These are phyloP conservation scores for Zygoascus biomembranicola DNA, from an alignment of 805 yeast species.

Conservation along the genomic window DNA sequence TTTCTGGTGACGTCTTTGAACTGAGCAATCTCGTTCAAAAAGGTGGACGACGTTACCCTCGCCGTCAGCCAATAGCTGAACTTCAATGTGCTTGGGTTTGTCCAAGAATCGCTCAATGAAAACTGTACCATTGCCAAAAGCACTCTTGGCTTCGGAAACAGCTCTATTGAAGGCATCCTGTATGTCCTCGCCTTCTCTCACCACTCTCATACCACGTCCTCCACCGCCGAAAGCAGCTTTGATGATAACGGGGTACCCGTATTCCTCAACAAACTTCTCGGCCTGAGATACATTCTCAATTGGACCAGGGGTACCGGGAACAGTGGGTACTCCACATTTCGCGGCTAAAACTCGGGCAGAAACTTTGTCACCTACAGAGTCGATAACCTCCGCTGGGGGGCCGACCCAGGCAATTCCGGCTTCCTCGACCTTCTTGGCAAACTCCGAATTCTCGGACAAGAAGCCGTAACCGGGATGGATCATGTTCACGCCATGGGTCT, in stretches of 20 bases:
- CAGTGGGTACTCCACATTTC: constrained; percentile 77
- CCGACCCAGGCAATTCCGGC: constrained; percentile 96
- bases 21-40: constrained; percentile 98
- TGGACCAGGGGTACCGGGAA: constrained; percentile 98
- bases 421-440: constrained; percentile 84
- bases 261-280: constrained; percentile 60
- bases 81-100: constrained; percentile 96
- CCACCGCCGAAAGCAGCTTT: constrained; percentile 99
- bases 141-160: constrained; percentile 83
- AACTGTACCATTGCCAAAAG: constrained; percentile 98
- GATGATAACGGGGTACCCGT: constrained; percentile 94
- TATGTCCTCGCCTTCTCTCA: constrained; percentile 89
- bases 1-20: constrained; percentile 98
- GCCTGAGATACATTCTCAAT: constrained; percentile 78
- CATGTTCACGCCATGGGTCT: constrained; percentile 69
- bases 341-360: constrained; percentile 85
- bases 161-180: constrained; percentile 91
- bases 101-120: constrained; percentile 93
- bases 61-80: constrained; percentile 86
- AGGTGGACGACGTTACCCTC: constrained; percentile 92
- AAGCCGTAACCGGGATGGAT: constrained; percentile 84
- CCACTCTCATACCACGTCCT: constrained; percentile 99
- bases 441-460: constrained; percentile 83
- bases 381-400: constrained; percentile 80
- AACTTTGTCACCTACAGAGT: constrained; percentile 94